Percentiles rank a stretch among this genome's conserved stretches.
Evolutionary conservation across 83 land plant species (phyloP).

Genomic region (Thuja plicata): DNA sequence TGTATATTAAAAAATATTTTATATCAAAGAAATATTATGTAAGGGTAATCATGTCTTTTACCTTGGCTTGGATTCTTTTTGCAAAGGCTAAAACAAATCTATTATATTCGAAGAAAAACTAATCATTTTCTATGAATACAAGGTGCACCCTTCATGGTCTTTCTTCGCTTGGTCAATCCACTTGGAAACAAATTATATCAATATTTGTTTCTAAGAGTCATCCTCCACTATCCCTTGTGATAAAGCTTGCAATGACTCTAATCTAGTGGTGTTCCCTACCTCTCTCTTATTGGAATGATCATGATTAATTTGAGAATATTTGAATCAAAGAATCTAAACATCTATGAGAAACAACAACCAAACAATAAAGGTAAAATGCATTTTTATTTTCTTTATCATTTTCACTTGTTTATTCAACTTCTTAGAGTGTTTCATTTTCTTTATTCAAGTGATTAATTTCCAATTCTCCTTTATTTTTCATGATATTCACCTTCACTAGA

Average conservation of each 20-base stretch:
- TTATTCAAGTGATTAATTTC: no score
- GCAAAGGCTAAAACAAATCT: background rate
- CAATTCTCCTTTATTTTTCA: no score
- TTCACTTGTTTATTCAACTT: background rate
- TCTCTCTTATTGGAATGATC: background rate
- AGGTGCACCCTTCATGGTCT: background rate
- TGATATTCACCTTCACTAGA: no score
- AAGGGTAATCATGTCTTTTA: background rate
- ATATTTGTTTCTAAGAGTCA: background rate
- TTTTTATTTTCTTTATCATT: background rate
- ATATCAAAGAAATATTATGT: background rate
- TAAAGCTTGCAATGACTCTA: background rate
- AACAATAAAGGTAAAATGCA: background rate
- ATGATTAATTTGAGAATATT: background rate
- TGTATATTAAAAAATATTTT: background rate
- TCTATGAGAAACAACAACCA: background rate
- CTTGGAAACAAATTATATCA: no score
- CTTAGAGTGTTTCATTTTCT: background rate
- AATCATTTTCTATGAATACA: background rate
- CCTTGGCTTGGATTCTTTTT: background rate
- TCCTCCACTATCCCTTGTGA: background rate
- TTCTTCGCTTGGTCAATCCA: background rate
- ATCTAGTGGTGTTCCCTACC: background rate
- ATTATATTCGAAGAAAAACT: background rate
- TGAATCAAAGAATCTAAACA: background rate